phyloP scores from a whole-genome alignment of 768 basidiomycete genomes.

The Rhizopogon vinicolor region DNA sequence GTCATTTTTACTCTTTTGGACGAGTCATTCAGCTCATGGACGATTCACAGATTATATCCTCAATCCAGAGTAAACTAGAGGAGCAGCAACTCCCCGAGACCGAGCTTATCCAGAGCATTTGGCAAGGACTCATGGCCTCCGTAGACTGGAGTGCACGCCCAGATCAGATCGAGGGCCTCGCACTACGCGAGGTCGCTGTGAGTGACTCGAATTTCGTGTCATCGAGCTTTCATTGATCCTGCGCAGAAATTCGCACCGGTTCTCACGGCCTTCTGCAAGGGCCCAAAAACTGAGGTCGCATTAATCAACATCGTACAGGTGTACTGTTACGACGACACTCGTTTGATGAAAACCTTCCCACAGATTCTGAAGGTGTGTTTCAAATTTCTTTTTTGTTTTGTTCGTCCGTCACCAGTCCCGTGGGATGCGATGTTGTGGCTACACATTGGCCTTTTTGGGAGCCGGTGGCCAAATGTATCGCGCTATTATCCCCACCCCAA shows the following conservation, averaged over 20 bases:
- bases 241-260: conserved; percentile 76
- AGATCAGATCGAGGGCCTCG: conserved; percentile 88
- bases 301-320: conserved; percentile 95
- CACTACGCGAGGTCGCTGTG: conserved; percentile 85
- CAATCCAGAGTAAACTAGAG: conserved; percentile 68
- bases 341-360: conserved; percentile 91
- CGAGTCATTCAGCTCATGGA: conserved; percentile 5
- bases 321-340: conserved; percentile 95
- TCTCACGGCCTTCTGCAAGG: conserved; percentile 85
- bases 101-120: conserved; percentile 85
- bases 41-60: conserved; percentile 59
- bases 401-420: background rate
- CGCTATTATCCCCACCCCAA: background rate
- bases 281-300: conserved; percentile 87
- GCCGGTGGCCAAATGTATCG: background rate
- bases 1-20: conserved; percentile 14
- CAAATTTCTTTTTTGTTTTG: background rate
- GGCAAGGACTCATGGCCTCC: conserved; percentile 85
- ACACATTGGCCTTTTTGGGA: background rate
- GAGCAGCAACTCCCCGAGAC: conserved; percentile 80
- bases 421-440: background rate
- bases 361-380: conserved; percentile 79
- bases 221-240: background rate
- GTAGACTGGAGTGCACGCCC: conserved; percentile 88
- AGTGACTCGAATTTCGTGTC: conserved; percentile 21